These are phyloP conservation scores for Cladosporium sp. DNA, from an alignment of 2,329 filamentous ascomycete species.

Conservation along the genomic window DNA sequence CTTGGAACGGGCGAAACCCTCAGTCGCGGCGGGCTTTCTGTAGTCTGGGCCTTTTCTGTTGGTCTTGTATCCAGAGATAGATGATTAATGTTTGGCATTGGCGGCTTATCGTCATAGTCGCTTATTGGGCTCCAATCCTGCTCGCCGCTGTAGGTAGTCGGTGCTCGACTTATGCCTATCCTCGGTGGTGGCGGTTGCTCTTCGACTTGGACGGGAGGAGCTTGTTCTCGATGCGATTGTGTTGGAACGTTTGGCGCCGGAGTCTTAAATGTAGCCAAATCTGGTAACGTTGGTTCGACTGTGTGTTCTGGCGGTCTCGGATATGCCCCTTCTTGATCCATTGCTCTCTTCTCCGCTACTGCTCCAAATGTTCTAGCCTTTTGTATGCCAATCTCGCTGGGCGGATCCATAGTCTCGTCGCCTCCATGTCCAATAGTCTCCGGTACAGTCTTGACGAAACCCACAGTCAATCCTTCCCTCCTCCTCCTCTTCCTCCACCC, in stretches of 20 bases:
- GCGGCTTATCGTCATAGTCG: conserved; percentile 43
- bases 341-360: conserved; percentile 28
- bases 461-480: conserved; percentile 71
- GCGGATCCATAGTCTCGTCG: conserved; percentile 76
- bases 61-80: neutral
- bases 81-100: neutral
- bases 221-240: neutral
- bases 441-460: conserved; percentile 71
- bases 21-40: neutral
- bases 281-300: neutral
- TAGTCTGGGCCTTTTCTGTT: neutral
- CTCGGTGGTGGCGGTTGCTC: conserved; percentile 22
- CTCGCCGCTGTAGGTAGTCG: conserved; percentile 25
- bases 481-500: conserved; percentile 43
- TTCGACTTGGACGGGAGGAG: neutral
- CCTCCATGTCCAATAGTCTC: conserved; percentile 89
- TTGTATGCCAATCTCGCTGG: conserved; percentile 68
- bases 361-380: conserved; percentile 42
- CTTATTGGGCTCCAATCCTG: conserved; percentile 50
- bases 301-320: neutral
- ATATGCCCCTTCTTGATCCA: conserved; percentile 31
- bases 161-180: conserved; percentile 26
- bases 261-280: no score
- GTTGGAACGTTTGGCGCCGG: no score
- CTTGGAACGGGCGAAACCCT: conserved; percentile 7